Conservation (phyloP, 2,329 filamentous ascomycete species). For the Colletotrichum shisoi region DNA sequence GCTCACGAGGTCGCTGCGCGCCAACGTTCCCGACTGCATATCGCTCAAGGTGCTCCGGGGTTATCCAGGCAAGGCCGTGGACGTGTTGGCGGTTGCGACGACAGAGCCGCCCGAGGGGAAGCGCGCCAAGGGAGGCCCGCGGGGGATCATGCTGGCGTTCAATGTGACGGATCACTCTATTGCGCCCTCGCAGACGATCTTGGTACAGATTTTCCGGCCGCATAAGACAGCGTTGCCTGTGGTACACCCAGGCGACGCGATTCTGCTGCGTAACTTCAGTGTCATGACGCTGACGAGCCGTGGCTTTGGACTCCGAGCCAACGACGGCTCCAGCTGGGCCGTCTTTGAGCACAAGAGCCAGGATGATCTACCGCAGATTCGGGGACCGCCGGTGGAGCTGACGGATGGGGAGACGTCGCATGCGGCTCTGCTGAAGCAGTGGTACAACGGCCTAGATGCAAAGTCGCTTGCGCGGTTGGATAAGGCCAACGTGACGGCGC, state of each 20-base stretch:
- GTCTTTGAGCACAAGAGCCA: conserved; percentile 61
- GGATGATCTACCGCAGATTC: conserved; percentile 60
- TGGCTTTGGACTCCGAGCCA: conserved; percentile 64
- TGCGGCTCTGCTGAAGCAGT: conserved; percentile 57
- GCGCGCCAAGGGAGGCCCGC: conserved; percentile 64
- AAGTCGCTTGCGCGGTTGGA: conserved; percentile 58
- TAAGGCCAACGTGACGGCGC: conserved; percentile 55
- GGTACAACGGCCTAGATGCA: conserved; percentile 59
- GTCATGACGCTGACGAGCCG: conserved; percentile 62
- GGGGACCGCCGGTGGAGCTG: conserved; percentile 67
- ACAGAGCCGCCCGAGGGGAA: conserved; percentile 59
- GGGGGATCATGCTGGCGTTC: conserved; percentile 68
- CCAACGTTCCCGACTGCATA: conserved; percentile 62
- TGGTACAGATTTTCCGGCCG: conserved; percentile 66
- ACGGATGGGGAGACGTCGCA: conserved; percentile 59
- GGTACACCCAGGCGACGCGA: conserved; percentile 64
- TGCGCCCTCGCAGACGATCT: conserved; percentile 58
- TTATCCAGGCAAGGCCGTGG: conserved; percentile 58
- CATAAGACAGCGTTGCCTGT: conserved; percentile 65
- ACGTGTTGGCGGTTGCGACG: conserved; percentile 65
- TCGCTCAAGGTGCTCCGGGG: conserved; percentile 61
- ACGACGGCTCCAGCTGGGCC: conserved; percentile 67
- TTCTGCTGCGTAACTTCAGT: conserved; percentile 65
- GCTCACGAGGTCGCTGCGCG: conserved; percentile 57
- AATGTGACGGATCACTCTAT: conserved; percentile 65